Evolutionary conservation across 495 filamentous ascomycete genomes (phyloP).

Genomic region (Barbatosphaeria neglecta): DNA sequence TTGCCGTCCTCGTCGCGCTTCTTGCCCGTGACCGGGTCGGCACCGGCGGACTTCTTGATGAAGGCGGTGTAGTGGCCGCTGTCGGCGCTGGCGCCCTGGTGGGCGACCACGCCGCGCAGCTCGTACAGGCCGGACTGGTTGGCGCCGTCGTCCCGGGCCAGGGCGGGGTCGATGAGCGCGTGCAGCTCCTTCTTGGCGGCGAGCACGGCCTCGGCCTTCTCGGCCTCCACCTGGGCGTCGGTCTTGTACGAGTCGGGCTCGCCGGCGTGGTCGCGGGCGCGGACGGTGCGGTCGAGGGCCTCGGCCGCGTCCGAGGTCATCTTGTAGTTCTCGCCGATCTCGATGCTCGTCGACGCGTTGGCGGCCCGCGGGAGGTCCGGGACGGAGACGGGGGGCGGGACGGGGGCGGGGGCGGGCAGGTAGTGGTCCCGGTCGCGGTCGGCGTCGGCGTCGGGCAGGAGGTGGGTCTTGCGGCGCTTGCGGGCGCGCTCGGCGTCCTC

Average conservation of each 20-base stretch:
- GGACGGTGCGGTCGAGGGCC: slow-evolving; percentile 39
- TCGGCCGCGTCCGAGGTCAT: slow-evolving; percentile 15
- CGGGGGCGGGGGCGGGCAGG: too few species aligned
- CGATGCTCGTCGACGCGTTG: slow-evolving; percentile 23
- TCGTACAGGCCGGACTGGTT: slow-evolving; percentile 94
- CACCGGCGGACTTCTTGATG: slow-evolving; percentile 72
- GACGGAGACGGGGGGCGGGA: too few species aligned
- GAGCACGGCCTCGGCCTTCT: slow-evolving; percentile 59
- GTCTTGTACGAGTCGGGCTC: slow-evolving; percentile 79
- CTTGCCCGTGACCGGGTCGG: slow-evolving; percentile 58
- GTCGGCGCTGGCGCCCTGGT: slow-evolving; percentile 92
- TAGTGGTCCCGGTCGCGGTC: too few species aligned
- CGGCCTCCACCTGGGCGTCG: slow-evolving; percentile 81
- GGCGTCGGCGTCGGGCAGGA: slow-evolving; percentile 14
- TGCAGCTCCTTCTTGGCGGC: slow-evolving; percentile 76
- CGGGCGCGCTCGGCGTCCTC: slow-evolving; percentile 76
- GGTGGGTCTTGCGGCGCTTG: slow-evolving; percentile 74
- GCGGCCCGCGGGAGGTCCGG: slow-evolving; percentile 12
- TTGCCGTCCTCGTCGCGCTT: slow-evolving; percentile 73
- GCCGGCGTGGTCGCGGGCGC: slow-evolving; percentile 18
- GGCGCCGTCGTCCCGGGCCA: slow-evolving; percentile 64
- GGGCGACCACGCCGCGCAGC: slow-evolving; percentile 87
- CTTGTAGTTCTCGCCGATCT: slow-evolving; percentile 28
- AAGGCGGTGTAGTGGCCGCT: slow-evolving; percentile 97
- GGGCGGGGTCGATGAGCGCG: slow-evolving; percentile 55